Conservation (phyloP, 2,329 filamentous ascomycete species). For the Decorospora gaudefroyi region DNA sequence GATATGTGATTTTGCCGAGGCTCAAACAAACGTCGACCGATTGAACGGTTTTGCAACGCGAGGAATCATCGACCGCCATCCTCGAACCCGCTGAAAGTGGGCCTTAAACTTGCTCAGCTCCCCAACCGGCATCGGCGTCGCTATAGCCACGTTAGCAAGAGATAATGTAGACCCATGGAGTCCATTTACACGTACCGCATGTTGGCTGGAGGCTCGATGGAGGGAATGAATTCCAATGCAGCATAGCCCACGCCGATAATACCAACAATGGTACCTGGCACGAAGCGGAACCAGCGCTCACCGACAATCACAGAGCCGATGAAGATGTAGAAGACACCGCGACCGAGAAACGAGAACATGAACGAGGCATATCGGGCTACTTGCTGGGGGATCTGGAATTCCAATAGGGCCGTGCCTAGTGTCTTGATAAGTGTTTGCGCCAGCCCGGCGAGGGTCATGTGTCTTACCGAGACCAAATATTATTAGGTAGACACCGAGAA, state of each 20-base stretch:
- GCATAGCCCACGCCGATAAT: conserved; percentile 77
- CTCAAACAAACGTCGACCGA: conserved; percentile 6
- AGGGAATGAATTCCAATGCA: conserved; percentile 56
- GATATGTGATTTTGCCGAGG: conserved; percentile 6
- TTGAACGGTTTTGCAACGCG: conserved; percentile 9
- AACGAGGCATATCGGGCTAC: conserved; percentile 93
- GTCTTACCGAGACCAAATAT: conserved; percentile 85
- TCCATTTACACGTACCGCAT: conserved; percentile 50
- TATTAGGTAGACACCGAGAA: conserved; percentile 86
- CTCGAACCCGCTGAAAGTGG: conserved; percentile 11
- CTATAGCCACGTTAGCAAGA: conserved; percentile 32
- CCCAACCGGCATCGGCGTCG: conserved; percentile 59
- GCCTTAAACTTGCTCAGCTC: conserved; percentile 58
- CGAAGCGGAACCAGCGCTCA: conserved; percentile 66
- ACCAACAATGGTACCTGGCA: conserved; percentile 78
- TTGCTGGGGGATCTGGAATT: conserved; percentile 95
- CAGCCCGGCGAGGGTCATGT: too few species aligned
- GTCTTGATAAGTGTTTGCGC: conserved; percentile 21
- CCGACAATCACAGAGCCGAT: conserved; percentile 84
- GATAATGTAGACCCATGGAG: background rate
- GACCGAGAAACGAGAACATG: conserved; percentile 95
- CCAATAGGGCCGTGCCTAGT: conserved; percentile 66
- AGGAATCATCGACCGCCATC: conserved; percentile 39
- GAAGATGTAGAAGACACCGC: conserved; percentile 97
- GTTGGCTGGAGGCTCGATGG: conserved; percentile 59